Evolutionary conservation across 768 basidiomycete genomes (phyloP).

Genomic region (Rhodotorula graminis): DNA sequence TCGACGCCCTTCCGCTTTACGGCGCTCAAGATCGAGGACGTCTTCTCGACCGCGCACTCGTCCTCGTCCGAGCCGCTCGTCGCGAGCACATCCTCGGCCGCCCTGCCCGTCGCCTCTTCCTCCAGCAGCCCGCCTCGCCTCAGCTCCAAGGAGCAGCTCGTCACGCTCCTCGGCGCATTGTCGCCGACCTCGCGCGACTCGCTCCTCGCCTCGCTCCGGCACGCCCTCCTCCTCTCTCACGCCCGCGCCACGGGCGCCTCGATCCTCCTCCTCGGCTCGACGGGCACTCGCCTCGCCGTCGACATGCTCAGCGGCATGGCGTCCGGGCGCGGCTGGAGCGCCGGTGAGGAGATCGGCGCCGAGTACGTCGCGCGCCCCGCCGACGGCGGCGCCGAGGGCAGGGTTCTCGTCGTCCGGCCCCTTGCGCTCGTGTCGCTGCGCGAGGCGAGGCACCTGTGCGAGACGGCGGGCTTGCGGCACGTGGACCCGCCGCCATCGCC

Average conservation of each 20-base stretch:
- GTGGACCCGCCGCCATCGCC: neutral
- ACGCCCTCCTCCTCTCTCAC: slow-evolving; percentile 17
- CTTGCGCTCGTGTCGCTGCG: slow-evolving; percentile 3
- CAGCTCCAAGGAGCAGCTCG: neutral
- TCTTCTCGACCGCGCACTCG: slow-evolving; percentile 3
- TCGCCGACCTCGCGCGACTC: neutral
- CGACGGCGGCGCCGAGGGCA: neutral
- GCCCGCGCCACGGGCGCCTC: neutral
- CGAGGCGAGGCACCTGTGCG: slow-evolving; percentile 10
- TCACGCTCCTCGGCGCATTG: slow-evolving; percentile 2
- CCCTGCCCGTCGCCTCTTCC: neutral
- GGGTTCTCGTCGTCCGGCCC: slow-evolving; percentile 20
- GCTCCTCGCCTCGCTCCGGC: slow-evolving; percentile 4
- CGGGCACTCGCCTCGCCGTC: slow-evolving; percentile 31
- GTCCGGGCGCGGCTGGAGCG: slow-evolving; percentile 21
- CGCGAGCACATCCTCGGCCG: neutral
- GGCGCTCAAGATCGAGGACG: slow-evolving; percentile 13
- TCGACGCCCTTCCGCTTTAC: slow-evolving; percentile 15
- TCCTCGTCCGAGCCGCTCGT: neutral
- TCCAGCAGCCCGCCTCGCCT: neutral
- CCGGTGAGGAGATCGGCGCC: slow-evolving; percentile 32
- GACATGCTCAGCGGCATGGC: slow-evolving; percentile 21
- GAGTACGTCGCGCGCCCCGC: slow-evolving; percentile 8
- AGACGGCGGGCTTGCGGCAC: neutral
- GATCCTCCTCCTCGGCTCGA: slow-evolving; percentile 29